Conservation (phyloP, 306 rosid genomes). For the Glycyrrhiza uralensis region DNA sequence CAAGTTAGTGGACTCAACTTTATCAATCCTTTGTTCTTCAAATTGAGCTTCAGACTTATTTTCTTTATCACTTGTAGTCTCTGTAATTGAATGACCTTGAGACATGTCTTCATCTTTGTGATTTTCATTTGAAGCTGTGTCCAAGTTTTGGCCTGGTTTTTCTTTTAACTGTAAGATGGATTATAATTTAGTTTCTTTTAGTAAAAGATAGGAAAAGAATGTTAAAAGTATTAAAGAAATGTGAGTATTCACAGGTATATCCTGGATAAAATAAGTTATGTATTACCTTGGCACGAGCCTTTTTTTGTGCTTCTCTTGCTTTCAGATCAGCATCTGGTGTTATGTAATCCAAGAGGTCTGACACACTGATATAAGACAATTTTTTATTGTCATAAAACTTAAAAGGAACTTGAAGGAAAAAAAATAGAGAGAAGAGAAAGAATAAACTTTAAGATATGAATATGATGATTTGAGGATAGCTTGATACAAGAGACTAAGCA, state of each 20-base stretch:
- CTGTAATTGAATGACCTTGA: conserved; percentile 38
- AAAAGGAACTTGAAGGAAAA: background rate
- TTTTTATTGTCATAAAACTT: conserved; percentile 2
- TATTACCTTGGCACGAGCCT: conserved; percentile 89
- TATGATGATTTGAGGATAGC: no score
- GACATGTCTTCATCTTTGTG: conserved; percentile 59
- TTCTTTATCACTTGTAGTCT: conserved; percentile 81
- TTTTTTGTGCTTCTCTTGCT: conserved; percentile 89
- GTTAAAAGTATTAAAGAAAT: background rate
- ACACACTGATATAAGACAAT: conserved; percentile 60
- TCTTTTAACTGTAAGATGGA: conserved; percentile 68
- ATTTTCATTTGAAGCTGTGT: conserved; percentile 56
- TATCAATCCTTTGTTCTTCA: conserved; percentile 46
- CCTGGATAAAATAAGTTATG: conserved; percentile 8
- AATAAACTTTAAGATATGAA: no score
- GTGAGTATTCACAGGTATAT: conserved; percentile 7
- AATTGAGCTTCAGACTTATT: conserved; percentile 58
- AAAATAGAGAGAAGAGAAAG: no score
- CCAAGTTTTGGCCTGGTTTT: conserved; percentile 69
- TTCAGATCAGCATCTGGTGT: conserved; percentile 89
- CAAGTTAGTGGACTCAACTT: conserved; percentile 44
- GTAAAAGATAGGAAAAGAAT: background rate
- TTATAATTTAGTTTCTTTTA: conserved; percentile 21
- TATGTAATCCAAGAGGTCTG: conserved; percentile 96
- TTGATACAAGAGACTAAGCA: no score